Evolutionary conservation across 371 early-diverging fungal genomes (phyloP).

Genomic region (Apophysomyces trapeziformis): DNA sequence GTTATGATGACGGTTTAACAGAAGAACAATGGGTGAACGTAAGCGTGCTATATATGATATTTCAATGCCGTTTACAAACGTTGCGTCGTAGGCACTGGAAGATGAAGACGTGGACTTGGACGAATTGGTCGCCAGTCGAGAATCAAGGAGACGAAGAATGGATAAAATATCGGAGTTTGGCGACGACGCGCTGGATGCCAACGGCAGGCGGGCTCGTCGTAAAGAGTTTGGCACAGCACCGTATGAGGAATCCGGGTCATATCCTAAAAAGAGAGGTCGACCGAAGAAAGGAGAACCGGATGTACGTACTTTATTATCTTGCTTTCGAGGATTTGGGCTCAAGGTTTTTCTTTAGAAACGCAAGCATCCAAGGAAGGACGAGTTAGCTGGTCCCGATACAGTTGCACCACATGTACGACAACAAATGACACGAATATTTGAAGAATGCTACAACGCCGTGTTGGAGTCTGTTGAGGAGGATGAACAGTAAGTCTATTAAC

Average conservation of each 20-base stretch:
- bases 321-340: no score
- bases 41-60: conserved; percentile 12
- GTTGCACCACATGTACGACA: conserved; percentile 48
- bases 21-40: conserved; percentile 92
- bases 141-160: conserved; percentile 27
- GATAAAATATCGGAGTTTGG: conserved; percentile 29
- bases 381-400: conserved; percentile 32
- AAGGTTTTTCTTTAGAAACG: conserved; percentile 12
- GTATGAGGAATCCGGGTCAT: conserved; percentile 7
- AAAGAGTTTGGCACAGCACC: background rate
- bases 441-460: conserved; percentile 56
- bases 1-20: conserved; percentile 91
- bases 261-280: conserved; percentile 31
- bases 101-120: conserved; percentile 67
- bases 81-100: conserved; percentile 53
- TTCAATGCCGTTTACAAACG: background rate
- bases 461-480: conserved; percentile 59
- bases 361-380: conserved; percentile 24
- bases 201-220: background rate
- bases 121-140: conserved; percentile 53
- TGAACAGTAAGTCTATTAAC: conserved; percentile 29
- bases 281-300: conserved; percentile 29
- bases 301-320: conserved; percentile 9
- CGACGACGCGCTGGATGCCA: conserved; percentile 18
- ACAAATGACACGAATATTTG: conserved; percentile 53